Base-by-base conservation (phyloP, 495 filamentous ascomycete species). In the Xylaria acuta region DNA sequence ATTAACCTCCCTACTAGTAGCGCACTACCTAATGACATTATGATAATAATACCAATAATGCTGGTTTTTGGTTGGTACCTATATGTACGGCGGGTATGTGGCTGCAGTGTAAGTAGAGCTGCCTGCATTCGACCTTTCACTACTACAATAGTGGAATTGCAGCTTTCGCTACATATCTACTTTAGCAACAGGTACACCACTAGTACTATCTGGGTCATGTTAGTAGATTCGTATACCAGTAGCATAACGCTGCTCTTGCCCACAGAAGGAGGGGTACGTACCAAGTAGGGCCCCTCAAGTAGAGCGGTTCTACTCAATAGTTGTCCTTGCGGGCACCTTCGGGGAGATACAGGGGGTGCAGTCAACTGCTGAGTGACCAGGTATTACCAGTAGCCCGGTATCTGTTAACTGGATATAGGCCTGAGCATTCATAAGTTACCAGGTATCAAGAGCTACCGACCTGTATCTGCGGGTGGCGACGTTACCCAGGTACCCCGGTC, bases 1-100 rank as follows among this genome's bases (percentile, higher is more conserved):
- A 20, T 34, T 30, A 27, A 41, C 38, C 36, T 38, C 25, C 9
- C 20, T 12, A 20, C 36, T n/a, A n/a, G n/a, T n/a, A n/a, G n/a
- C n/a, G n/a, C n/a, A n/a, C n/a, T n/a, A n/a, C 14, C 32, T 43
- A n/a, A 63, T 43, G 14, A 32, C 27, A 56, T 56, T 56, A 56
- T 32, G n/a, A 51, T 20, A 22, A 51, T 51, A 64, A 36, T 51
- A 43, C 64, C 18, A n/a, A 30, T 30, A 20, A 34, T 67, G 20
- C 36, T 38, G 16, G 20, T 8, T 49, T 32, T 65, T 56, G 49
- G 45, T 51, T 67, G 41, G 32, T 54, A n/a, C n/a, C n/a, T n/a
- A 59, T n/a, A 58, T 69, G 66, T 69, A 69, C 34, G 34, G 43
- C 47, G 67, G 65, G 73, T 72, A 70, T 62, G 66, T 65, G 72